A percentile compares a stretch with the other conserved stretches of the same genome.
Evolutionary conservation across 2,329 filamentous ascomycete species (phyloP).

Genomic region (Grosmannia penicillata): DNA sequence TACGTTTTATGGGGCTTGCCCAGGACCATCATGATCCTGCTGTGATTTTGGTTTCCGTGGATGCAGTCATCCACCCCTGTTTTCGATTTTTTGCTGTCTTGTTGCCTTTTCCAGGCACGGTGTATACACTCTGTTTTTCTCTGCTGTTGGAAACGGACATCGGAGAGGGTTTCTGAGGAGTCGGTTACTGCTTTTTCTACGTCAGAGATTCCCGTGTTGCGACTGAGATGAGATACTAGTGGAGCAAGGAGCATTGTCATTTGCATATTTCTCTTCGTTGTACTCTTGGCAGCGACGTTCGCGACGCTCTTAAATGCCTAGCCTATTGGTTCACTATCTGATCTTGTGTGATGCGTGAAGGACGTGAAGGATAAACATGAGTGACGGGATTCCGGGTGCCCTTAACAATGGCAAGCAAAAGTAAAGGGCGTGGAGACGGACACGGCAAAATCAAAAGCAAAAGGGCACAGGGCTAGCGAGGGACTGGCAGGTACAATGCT

Average conservation of each 20-base stretch:
- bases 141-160: constrained; percentile 5
- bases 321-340: neutral
- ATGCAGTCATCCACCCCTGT: neutral
- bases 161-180: constrained; percentile 8
- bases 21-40: too few relatives aligned
- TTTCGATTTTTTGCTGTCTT: neutral
- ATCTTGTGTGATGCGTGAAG: neutral
- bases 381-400: too few relatives aligned
- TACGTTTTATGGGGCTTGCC: too few relatives aligned
- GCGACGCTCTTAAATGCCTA: too few relatives aligned
- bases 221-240: constrained; percentile 3
- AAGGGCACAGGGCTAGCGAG: too few relatives aligned
- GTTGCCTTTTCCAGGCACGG: constrained; percentile 2
- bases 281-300: constrained; percentile 7
- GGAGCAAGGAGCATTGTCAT: constrained; percentile 9
- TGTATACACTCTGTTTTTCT: neutral
- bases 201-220: constrained; percentile 10
- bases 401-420: too few relatives aligned
- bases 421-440: too few relatives aligned
- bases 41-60: neutral
- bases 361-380: neutral
- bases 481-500: too few relatives aligned
- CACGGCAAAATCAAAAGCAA: too few relatives aligned
- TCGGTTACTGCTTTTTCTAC: constrained; percentile 7
- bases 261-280: constrained; percentile 5